Evolutionary conservation across 257 asterid species (phyloP).

Genomic region (Phtheirospermum japonicum): DNA sequence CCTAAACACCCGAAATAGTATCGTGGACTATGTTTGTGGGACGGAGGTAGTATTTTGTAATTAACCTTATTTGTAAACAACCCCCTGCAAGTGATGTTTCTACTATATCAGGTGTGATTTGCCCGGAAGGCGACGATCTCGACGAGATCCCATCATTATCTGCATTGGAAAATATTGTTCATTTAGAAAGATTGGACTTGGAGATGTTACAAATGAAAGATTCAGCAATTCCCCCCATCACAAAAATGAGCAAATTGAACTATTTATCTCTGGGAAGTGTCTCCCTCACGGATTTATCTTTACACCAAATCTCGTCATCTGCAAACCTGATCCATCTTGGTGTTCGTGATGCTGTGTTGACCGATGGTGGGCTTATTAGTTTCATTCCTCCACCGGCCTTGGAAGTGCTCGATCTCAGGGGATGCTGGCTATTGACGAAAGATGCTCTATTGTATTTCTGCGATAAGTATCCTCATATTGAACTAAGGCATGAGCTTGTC

Average conservation of each 20-base stretch:
- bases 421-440: constrained; percentile 84
- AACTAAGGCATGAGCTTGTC: constrained; percentile 60
- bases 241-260: constrained; percentile 45
- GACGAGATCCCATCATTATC: constrained; percentile 48
- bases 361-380: constrained; percentile 48
- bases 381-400: constrained; percentile 60
- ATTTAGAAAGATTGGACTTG: constrained; percentile 68
- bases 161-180: constrained; percentile 45
- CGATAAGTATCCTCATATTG: constrained; percentile 53
- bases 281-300: constrained; percentile 60
- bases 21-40: too few species aligned
- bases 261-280: constrained; percentile 52
- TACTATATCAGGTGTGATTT: constrained; percentile 44
- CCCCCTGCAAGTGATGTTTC: constrained; percentile 9
- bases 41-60: neutral
- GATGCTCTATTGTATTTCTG: constrained; percentile 48
- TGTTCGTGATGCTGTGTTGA: constrained; percentile 60
- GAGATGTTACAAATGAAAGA: constrained; percentile 53
- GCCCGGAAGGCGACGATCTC: constrained; percentile 25
- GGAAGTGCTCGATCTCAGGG: constrained; percentile 68
- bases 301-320: constrained; percentile 43
- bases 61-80: neutral
- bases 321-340: constrained; percentile 50
- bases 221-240: constrained; percentile 51
- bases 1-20: too few species aligned